Percentiles rank a stretch among this genome's conserved stretches.
phyloP scores from a whole-genome alignment of 2,329 filamentous ascomycete species.

The Epicoccum nigrum region DNA sequence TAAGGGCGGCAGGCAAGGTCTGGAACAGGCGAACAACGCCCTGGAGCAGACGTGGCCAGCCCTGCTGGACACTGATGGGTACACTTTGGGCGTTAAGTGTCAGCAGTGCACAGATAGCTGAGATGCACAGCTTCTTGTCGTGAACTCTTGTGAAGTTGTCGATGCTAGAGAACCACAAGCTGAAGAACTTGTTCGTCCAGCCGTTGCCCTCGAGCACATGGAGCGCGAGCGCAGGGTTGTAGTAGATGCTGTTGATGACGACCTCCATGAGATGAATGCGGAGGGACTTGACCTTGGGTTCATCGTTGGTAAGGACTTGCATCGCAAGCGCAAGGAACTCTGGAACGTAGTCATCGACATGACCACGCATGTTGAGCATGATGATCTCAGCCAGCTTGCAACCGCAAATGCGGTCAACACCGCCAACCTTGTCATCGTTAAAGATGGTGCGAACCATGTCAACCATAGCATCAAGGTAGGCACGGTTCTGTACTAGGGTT shows the following conservation, averaged over 20 bases:
- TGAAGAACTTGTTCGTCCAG: constrained; percentile 99
- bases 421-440: constrained; percentile 86
- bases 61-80: constrained; percentile 88
- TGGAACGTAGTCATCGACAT: constrained; percentile 85
- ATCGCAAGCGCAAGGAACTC: constrained; percentile 91
- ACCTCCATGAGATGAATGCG: constrained; percentile 98
- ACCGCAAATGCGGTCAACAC: constrained; percentile 92
- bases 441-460: constrained; percentile 97
- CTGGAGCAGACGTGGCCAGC: constrained; percentile 89
- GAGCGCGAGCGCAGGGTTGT: constrained; percentile 85
- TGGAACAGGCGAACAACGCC: constrained; percentile 92
- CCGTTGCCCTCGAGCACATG: constrained; percentile 87
- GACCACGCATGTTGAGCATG: constrained; percentile 90
- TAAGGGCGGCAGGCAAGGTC: constrained; percentile 83
- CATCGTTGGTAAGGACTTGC: constrained; percentile 74
- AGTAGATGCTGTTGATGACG: constrained; percentile 97
- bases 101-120: constrained; percentile 86
- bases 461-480: constrained; percentile 85
- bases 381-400: constrained; percentile 97
- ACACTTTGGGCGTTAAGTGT: constrained; percentile 80
- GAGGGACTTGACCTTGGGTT: constrained; percentile 89
- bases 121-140: constrained; percentile 98
- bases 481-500: constrained; percentile 79
- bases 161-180: constrained; percentile 96
- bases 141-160: constrained; percentile 91